Evolutionary conservation across 2,329 filamentous ascomycete species (phyloP).

Genomic region (Xenoacremonium recifei): DNA sequence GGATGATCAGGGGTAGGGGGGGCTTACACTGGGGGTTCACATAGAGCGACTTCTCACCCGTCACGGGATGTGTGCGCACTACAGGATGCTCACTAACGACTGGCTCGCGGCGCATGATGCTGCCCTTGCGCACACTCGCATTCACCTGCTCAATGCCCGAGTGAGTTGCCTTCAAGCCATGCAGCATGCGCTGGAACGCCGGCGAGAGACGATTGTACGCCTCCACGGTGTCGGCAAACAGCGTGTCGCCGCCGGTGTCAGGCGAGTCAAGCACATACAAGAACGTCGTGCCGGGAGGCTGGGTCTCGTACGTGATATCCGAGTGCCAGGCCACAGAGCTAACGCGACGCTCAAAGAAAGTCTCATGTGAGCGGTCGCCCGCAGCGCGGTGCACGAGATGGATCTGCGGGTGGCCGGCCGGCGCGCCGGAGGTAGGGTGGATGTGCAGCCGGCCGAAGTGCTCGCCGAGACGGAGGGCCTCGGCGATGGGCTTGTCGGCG

Average conservation of each 20-base stretch:
- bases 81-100: slow-evolving; percentile 74
- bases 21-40: slow-evolving; percentile 78
- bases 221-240: slow-evolving; percentile 76
- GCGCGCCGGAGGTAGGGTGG: slow-evolving; percentile 74
- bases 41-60: slow-evolving; percentile 80
- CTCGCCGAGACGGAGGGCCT: slow-evolving; percentile 66
- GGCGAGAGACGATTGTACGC: slow-evolving; percentile 81
- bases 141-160: slow-evolving; percentile 80
- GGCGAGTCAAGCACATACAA: slow-evolving; percentile 85
- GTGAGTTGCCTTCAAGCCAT: slow-evolving; percentile 78
- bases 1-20: no score
- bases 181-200: slow-evolving; percentile 74
- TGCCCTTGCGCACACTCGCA: slow-evolving; percentile 62
- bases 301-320: slow-evolving; percentile 83
- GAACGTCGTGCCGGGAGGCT: slow-evolving; percentile 89
- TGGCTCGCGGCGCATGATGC: slow-evolving; percentile 73
- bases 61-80: slow-evolving; percentile 77
- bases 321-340: slow-evolving; percentile 88
- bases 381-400: slow-evolving; percentile 75
- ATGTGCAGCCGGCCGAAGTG: slow-evolving; percentile 84
- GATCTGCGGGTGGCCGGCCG: slow-evolving; percentile 70
- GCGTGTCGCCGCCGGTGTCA: slow-evolving; percentile 76
- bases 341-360: slow-evolving; percentile 66
- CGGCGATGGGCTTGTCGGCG: slow-evolving; percentile 64
- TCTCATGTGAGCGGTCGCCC: slow-evolving; percentile 44